These are phyloP conservation scores for Clonostachys byssicola DNA, from an alignment of 2,329 filamentous ascomycete species.

Conservation along the genomic window DNA sequence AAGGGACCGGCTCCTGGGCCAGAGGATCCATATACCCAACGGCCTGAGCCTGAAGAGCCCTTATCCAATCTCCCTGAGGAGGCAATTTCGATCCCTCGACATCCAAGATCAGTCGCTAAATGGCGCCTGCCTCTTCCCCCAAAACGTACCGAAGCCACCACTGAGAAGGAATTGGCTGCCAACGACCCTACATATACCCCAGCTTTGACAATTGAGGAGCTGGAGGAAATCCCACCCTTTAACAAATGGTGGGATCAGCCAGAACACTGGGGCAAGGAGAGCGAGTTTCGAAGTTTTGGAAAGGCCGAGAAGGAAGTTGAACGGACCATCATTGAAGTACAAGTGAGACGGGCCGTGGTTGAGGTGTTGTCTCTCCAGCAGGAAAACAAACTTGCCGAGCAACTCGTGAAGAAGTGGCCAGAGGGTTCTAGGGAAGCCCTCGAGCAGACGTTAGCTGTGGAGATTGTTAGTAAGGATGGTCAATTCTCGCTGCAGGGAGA, in stretches of 20 bases:
- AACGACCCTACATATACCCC: conserved; percentile 37
- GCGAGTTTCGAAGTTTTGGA: conserved; percentile 39
- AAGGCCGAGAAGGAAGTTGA: conserved; percentile 33
- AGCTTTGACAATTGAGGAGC: conserved; percentile 35
- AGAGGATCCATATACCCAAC: conserved; percentile 31
- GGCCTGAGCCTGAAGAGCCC: conserved; percentile 14
- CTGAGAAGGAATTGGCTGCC: conserved; percentile 21
- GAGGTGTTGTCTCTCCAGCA: conserved; percentile 43
- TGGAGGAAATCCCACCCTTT: conserved; percentile 42
- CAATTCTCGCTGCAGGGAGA: conserved; percentile 32
- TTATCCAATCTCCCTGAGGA: conserved; percentile 21
- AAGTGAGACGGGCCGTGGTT: conserved; percentile 44
- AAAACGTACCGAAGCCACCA: conserved; percentile 21
- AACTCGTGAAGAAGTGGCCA: conserved; percentile 25
- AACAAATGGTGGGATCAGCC: conserved; percentile 48
- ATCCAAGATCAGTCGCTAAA: conserved; percentile 12
- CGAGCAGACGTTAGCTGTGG: conserved; percentile 14
- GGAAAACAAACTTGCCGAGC: conserved; percentile 17
- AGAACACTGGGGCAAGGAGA: conserved; percentile 45
- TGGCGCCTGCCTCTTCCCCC: conserved; percentile 26
- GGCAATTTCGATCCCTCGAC: conserved; percentile 10
- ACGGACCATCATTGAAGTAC: conserved; percentile 37
- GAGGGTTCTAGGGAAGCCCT: conserved; percentile 27
- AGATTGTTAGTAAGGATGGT: conserved; percentile 32
- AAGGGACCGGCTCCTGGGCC: conserved; percentile 30